Evolutionary conservation across 2,329 filamentous ascomycete species (phyloP).

Genomic region (Clonostachys rosea): DNA sequence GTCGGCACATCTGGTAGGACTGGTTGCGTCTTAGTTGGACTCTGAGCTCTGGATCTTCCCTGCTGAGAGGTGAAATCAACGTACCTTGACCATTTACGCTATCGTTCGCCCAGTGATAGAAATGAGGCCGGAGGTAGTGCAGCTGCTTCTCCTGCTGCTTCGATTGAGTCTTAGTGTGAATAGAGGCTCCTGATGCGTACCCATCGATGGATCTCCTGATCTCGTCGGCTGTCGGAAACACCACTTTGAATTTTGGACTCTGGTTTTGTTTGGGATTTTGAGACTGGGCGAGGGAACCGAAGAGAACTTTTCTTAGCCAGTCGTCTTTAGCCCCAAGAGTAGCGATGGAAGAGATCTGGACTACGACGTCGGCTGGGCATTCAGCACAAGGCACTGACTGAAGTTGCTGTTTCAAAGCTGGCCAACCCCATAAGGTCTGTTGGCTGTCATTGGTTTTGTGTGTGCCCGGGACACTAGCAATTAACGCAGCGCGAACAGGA

Average conservation of each 20-base stretch:
- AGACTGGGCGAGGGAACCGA: constrained; percentile 36
- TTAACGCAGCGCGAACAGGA: constrained; percentile 60
- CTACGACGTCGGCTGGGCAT: constrained; percentile 36
- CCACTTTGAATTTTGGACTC: constrained; percentile 57
- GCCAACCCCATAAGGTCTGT: constrained; percentile 73
- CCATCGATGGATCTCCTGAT: constrained; percentile 74
- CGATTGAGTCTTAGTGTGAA: constrained; percentile 75
- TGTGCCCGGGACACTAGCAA: constrained; percentile 74
- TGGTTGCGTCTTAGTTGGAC: constrained; percentile 4
- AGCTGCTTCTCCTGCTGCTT: constrained; percentile 69
- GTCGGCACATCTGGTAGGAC: constrained; percentile 14
- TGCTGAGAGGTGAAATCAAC: background rate
- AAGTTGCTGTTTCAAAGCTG: constrained; percentile 58
- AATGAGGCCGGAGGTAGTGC: constrained; percentile 61
- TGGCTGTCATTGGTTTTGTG: constrained; percentile 43
- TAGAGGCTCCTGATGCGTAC: constrained; percentile 72
- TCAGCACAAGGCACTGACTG: constrained; percentile 40
- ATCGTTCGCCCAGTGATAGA: constrained; percentile 75
- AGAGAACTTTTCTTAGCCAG: constrained; percentile 67
- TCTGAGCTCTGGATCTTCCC: no score
- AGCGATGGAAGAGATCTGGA: constrained; percentile 77
- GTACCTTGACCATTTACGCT: constrained; percentile 7
- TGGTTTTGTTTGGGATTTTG: constrained; percentile 8
- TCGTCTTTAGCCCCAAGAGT: constrained; percentile 66
- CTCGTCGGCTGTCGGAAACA: constrained; percentile 79